Percentiles rank a stretch among this genome's conserved stretches.
Evolutionary conservation across 306 rosid species (phyloP).

Genomic region (cucumber (Cucumis sativus)): DNA sequence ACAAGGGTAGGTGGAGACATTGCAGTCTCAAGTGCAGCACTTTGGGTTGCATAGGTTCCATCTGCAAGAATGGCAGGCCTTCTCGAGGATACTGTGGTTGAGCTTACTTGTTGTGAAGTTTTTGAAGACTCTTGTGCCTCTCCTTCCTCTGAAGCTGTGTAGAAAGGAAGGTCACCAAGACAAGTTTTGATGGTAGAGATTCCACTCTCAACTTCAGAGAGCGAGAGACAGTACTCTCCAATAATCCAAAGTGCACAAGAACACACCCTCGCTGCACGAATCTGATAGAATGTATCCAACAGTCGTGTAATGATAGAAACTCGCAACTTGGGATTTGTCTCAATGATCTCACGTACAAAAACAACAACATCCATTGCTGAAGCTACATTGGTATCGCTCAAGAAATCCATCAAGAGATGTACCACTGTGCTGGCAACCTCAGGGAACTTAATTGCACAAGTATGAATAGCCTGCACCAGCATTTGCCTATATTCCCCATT

Average conservation of each 20-base stretch:
- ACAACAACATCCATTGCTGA: conserved; percentile 92
- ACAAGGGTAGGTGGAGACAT: conserved; percentile 75
- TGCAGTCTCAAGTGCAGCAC: conserved; percentile 92
- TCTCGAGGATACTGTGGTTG: conserved; percentile 72
- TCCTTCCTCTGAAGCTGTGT: conserved; percentile 61
- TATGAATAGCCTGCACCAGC: conserved; percentile 86
- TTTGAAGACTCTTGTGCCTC: conserved; percentile 56
- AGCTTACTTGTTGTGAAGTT: conserved; percentile 37
- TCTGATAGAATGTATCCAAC: conserved; percentile 88
- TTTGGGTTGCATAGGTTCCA: conserved; percentile 98
- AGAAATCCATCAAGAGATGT: conserved; percentile 93
- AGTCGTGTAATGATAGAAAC: conserved; percentile 79
- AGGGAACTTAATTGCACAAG: conserved; percentile 95
- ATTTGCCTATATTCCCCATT: conserved; percentile 93
- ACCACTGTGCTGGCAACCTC: conserved; percentile 96
- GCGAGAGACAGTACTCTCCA: conserved; percentile 85
- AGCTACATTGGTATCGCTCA: conserved; percentile 82
- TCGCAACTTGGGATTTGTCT: conserved; percentile 85
- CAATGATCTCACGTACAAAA: conserved; percentile 87
- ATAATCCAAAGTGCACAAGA: conserved; percentile 94
- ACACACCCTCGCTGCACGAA: conserved; percentile 85
- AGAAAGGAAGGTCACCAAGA: conserved; percentile 93
- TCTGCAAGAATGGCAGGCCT: conserved; percentile 94
- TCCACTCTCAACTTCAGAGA: conserved; percentile 85
- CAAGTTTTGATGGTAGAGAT: conserved; percentile 66